Percentiles rank a stretch among this genome's conserved stretches.
Conservation (phyloP, 208 protist genomes). For the Acanthamoeba quina region DNA sequence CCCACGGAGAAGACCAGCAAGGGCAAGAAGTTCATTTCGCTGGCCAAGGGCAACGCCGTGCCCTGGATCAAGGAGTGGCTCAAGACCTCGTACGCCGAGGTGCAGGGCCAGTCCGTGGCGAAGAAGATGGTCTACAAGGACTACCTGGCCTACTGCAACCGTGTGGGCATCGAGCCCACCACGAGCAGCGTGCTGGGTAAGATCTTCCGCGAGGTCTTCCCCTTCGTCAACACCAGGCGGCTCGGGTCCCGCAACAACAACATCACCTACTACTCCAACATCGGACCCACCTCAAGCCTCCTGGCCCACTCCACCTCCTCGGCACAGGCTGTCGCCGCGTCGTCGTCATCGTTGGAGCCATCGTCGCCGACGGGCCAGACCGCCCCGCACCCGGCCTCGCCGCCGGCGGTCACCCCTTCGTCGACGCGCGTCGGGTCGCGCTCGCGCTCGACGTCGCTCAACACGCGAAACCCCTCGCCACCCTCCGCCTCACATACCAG, state of each 20-base stretch:
- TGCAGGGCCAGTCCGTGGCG: constrained; percentile 48
- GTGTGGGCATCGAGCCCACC: constrained; percentile 50
- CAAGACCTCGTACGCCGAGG: constrained; percentile 32
- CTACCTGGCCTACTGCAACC: constrained; percentile 65
- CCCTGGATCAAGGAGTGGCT: constrained; percentile 69
- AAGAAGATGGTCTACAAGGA: constrained; percentile 70
- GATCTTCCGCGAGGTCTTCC: constrained; percentile 67
- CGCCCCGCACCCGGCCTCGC: not conserved
- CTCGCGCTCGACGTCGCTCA: not conserved
- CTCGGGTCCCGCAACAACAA: constrained; percentile 51
- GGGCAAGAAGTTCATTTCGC: constrained; percentile 59
- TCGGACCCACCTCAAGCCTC: constrained; percentile 11
- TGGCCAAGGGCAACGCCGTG: constrained; percentile 61
- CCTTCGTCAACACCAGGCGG: constrained; percentile 30
- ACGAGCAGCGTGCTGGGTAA: constrained; percentile 65
- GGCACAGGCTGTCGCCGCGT: not conserved
- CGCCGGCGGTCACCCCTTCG: not conserved
- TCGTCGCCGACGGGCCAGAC: not conserved
- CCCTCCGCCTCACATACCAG: not conserved
- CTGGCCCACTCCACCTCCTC: not conserved
- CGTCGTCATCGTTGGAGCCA: not conserved
- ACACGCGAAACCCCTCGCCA: not conserved
- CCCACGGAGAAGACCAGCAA: not conserved
- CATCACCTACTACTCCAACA: constrained; percentile 70
- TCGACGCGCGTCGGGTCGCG: not conserved